Evolutionary conservation across 2,329 filamentous ascomycete species (phyloP).

Genomic region (Hymenoscyphus fructigenus): DNA sequence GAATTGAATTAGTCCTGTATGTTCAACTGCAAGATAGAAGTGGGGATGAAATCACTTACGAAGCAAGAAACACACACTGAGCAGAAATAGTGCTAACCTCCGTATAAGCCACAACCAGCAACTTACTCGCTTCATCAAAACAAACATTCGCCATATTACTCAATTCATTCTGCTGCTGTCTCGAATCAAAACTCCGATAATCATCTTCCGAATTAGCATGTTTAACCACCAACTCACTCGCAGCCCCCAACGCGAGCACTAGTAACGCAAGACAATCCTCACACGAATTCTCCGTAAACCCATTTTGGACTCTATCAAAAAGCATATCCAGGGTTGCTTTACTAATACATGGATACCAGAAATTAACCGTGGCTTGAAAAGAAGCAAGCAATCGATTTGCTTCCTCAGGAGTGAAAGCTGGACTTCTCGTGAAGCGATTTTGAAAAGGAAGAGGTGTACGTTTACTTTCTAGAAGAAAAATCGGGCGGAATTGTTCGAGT

Average conservation of each 20-base stretch:
- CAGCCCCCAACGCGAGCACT: slow-evolving; percentile 46
- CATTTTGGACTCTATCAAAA: slow-evolving; percentile 20
- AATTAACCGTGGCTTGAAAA: slow-evolving; percentile 50
- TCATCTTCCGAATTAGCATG: slow-evolving; percentile 13
- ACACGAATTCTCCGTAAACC: slow-evolving; percentile 23
- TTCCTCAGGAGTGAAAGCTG: slow-evolving; percentile 44
- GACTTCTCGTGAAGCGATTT: slow-evolving; percentile 39
- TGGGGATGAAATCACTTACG: slow-evolving; percentile 37
- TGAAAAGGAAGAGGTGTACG: slow-evolving; percentile 40
- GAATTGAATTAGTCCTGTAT: background rate
- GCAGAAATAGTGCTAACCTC: slow-evolving; percentile 47
- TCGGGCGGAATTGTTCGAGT: slow-evolving; percentile 18
- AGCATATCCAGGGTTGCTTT: slow-evolving; percentile 38
- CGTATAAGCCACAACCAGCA: slow-evolving; percentile 46
- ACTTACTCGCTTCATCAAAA: slow-evolving; percentile 43
- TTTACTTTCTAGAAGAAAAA: slow-evolving; percentile 43
- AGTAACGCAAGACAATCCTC: slow-evolving; percentile 47
- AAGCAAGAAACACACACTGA: slow-evolving; percentile 51
- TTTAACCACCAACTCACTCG: slow-evolving; percentile 20
- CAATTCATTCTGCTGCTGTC: slow-evolving; percentile 24
- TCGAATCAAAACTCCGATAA: slow-evolving; percentile 17
- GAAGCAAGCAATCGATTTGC: slow-evolving; percentile 43
- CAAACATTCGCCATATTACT: slow-evolving; percentile 28
- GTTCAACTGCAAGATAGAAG: background rate
- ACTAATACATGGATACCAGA: slow-evolving; percentile 53